A percentile compares a stretch with the other conserved stretches of the same genome.
Evolutionary conservation across 2,329 filamentous ascomycete species (phyloP).

Genomic region (Helotiales sp.): DNA sequence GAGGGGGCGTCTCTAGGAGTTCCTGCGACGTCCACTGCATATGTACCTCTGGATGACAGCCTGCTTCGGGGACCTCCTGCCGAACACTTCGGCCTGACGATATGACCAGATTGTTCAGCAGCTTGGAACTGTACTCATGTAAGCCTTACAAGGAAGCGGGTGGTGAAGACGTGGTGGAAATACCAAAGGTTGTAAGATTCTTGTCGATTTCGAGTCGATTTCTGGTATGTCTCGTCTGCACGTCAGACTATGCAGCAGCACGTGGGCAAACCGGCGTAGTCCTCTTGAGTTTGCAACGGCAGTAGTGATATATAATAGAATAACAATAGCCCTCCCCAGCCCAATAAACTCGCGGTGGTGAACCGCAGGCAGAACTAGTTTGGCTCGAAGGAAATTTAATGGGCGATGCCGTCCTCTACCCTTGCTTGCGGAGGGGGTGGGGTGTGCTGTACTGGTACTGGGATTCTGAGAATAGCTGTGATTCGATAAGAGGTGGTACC

Average conservation of each 20-base stretch:
- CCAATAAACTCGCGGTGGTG: conserved; percentile 2
- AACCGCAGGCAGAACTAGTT: conserved; percentile 2
- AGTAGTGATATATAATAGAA: conserved; percentile 16
- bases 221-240: conserved; percentile 20
- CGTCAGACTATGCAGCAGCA: conserved; percentile 26
- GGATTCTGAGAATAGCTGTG: conserved; percentile 15
- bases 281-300: conserved; percentile 5
- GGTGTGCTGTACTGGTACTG: conserved; percentile 15
- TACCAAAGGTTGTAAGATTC: not conserved
- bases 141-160: conserved; percentile 3
- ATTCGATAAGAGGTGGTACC: conserved; percentile 29
- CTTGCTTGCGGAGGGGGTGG: conserved; percentile 10
- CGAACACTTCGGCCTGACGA: conserved; percentile 32
- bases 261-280: conserved; percentile 21
- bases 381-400: conserved; percentile 17
- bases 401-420: conserved; percentile 20
- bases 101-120: conserved; percentile 23
- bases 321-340: conserved; percentile 12
- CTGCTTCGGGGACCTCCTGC: conserved; percentile 26
- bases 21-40: conserved; percentile 31
- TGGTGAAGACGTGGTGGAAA: conserved; percentile 1
- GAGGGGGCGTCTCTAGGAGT: conserved; percentile 27
- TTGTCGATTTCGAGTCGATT: conserved; percentile 2
- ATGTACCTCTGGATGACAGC: conserved; percentile 25
- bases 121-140: conserved; percentile 12